Base-by-base conservation (phyloP, 257 asterid genomes). In the Solanum peruvianum region DNA sequence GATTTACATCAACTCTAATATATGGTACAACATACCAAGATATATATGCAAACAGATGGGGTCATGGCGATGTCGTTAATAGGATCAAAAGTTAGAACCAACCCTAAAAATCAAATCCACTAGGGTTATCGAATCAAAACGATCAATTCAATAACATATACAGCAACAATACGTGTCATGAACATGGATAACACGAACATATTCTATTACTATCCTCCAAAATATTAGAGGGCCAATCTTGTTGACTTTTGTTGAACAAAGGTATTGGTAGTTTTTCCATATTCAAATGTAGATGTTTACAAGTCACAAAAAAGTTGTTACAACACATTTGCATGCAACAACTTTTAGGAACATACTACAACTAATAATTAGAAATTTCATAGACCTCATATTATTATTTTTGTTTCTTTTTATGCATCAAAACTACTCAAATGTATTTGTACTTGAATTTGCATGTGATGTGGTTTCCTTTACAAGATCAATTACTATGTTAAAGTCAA, bases 261-360 rank as follows among this genome's bases (percentile, higher is more conserved):
- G 82, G 33, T 82, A 83, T 67, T 37, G 82, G 42, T 58, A 69
- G 62, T 85, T 62, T 44, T 44, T 72, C n/a, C 58, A 80, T 77
- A 87, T 35, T 49, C 31, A 31, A 8, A 81, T 4, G 39, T 31
- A 71, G 88, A 90, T 47, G 75, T 86, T 86, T 41, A 77, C 91
- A 87, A 86, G 86, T 80, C 88, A 67, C 2, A 11, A 37, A 85
- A 86, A 90, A 89, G 66, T 77, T 89, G 90, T 62, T 60, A 49
- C 7, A 10, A 80, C 64, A 80, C 67, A 29, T 49, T 80, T 29
- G 85, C 29, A 81, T 81, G 69, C 66, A 49, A 1, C 45, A 81
- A 52, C 90, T 90, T 89, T 87, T 67, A 45, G 75, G 67, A 88
- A 75, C 91, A 87, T 71, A 71, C 35, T 71, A 71, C 78, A 18